phyloP scores from a whole-genome alignment of 2,329 filamentous ascomycete species.

The Calonectria pteridis region DNA sequence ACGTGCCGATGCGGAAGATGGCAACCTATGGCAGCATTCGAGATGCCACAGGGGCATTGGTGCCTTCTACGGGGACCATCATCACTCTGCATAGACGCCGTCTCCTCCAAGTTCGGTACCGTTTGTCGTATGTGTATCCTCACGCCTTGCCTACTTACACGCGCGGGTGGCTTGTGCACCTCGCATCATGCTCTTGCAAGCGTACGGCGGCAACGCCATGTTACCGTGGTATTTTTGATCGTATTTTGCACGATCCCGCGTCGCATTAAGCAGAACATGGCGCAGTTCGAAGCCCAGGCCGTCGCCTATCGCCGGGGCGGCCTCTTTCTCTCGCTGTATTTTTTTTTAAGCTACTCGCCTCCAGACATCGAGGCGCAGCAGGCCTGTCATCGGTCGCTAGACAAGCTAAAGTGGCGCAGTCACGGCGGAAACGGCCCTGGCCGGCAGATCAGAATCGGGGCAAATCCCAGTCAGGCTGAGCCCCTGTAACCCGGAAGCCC shows the following conservation, averaged over 20 bases:
- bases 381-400: background rate
- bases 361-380: background rate
- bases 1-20: background rate
- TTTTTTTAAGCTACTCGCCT: background rate
- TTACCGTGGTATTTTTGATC: background rate
- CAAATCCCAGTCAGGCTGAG: background rate
- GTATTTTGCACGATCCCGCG: background rate
- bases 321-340: background rate
- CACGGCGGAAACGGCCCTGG: background rate
- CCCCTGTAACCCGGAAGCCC: background rate
- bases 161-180: slow-evolving; percentile 10
- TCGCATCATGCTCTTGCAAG: background rate
- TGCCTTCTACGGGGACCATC: background rate
- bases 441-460: background rate
- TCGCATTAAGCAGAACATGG: background rate
- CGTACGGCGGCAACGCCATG: background rate
- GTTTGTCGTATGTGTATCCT: background rate
- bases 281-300: background rate
- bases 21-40: background rate
- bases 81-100: background rate
- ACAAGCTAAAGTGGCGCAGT: background rate
- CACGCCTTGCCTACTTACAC: slow-evolving; percentile 16
- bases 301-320: background rate
- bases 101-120: background rate
- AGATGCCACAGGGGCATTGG: background rate